phyloP scores from a whole-genome alignment of 306 rosid genomes.

The Cucurbita maxima region DNA sequence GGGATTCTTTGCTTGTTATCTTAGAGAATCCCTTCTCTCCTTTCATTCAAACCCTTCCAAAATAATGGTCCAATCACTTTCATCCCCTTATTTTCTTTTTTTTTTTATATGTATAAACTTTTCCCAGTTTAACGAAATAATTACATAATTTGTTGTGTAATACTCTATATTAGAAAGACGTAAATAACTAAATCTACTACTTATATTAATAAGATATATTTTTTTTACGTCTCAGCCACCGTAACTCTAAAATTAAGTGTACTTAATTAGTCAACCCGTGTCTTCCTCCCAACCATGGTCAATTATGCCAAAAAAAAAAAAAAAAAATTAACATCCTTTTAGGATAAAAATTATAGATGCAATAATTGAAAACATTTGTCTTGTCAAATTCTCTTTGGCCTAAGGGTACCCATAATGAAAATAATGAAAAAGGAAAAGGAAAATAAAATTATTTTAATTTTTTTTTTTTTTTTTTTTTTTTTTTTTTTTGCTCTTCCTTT shows the following conservation, averaged over 20 bases:
- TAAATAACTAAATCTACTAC: too few relatives aligned
- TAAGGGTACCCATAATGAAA: background rate
- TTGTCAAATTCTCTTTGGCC: background rate
- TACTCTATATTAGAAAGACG: too few relatives aligned
- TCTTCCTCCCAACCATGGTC: fast-evolving
- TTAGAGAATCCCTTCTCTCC: slow-evolving; percentile 24
- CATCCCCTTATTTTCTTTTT: slow-evolving; percentile 2
- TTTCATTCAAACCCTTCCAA: slow-evolving; percentile 8
- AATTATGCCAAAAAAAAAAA: background rate
- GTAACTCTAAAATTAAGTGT: too few relatives aligned
- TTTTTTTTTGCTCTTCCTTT: background rate
- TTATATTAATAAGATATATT: too few relatives aligned
- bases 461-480: background rate
- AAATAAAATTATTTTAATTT: background rate
- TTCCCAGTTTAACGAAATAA: too few relatives aligned
- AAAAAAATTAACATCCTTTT: background rate
- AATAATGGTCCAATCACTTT: slow-evolving; percentile 66
- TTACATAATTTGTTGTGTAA: too few relatives aligned
- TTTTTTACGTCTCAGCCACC: too few relatives aligned
- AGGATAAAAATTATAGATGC: background rate
- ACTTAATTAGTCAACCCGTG: too few relatives aligned
- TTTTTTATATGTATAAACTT: background rate
- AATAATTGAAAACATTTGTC: background rate
- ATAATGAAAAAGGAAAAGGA: background rate
- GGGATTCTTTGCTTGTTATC: slow-evolving; percentile 54